Evolutionary conservation across 2,329 filamentous ascomycete genomes (phyloP).

Genomic region (Coleophoma eucalyptorum): DNA sequence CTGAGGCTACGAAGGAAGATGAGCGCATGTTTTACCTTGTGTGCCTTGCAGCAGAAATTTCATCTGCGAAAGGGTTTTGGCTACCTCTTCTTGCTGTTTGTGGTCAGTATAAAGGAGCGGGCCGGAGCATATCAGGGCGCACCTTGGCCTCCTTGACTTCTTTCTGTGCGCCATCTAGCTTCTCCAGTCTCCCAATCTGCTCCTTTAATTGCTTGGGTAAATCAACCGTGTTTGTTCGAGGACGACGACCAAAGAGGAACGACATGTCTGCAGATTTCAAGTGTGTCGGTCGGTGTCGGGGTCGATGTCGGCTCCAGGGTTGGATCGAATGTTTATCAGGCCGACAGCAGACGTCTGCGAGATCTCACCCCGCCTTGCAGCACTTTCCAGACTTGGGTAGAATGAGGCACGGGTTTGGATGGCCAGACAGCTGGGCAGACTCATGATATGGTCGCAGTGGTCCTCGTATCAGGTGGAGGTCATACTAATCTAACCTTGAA

Average conservation of each 20-base stretch:
- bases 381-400: no score
- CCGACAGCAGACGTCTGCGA: no score
- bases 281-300: neutral
- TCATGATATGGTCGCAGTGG: no score
- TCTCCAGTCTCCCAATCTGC: conserved; percentile 56
- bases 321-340: no score
- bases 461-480: no score
- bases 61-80: conserved; percentile 83
- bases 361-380: no score
- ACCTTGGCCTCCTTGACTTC: conserved; percentile 47
- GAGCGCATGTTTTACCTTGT: conserved; percentile 58
- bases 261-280: conserved; percentile 45
- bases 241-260: conserved; percentile 64
- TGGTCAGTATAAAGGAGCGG: conserved; percentile 9
- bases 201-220: conserved; percentile 52
- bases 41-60: conserved; percentile 92
- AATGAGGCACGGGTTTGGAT: no score
- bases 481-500: no score
- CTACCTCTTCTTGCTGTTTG: conserved; percentile 75
- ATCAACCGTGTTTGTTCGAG: conserved; percentile 56
- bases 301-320: no score
- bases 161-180: conserved; percentile 53
- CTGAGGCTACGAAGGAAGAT: neutral
- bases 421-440: no score
- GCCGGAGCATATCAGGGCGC: neutral